phyloP scores from a whole-genome alignment of 2,329 filamentous ascomycete species.

The Drechslerella dactyloides region DNA sequence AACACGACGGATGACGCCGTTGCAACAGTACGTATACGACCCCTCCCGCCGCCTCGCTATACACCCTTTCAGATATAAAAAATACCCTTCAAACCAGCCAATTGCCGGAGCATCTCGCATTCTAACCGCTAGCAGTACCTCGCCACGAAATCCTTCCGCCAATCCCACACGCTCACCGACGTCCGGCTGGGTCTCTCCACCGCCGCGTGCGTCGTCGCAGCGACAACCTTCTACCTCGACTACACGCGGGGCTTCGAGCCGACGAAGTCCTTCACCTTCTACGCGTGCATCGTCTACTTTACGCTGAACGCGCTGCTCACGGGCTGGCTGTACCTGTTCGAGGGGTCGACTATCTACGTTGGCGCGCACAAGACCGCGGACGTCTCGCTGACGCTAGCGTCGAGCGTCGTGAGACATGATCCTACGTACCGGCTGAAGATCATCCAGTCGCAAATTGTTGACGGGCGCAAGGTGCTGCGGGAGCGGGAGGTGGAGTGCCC shows the following conservation, averaged over 20 bases:
- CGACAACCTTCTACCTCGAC: conserved; percentile 86
- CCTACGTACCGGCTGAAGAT: conserved; percentile 80
- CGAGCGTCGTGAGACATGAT: conserved; percentile 76
- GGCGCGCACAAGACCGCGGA: conserved; percentile 69
- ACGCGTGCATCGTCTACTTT: conserved; percentile 80
- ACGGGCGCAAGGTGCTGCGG: conserved; percentile 56
- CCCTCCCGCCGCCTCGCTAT: too few species aligned
- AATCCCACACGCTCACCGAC: conserved; percentile 80
- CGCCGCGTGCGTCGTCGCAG: conserved; percentile 77
- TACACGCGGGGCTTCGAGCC: conserved; percentile 83
- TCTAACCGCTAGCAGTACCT: conserved; percentile 72
- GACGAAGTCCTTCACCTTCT: conserved; percentile 80
- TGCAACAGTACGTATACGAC: conserved; percentile 60
- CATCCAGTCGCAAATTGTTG: conserved; percentile 60
- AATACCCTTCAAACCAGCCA: too few species aligned
- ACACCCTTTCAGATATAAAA: too few species aligned
- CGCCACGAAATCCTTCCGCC: conserved; percentile 81
- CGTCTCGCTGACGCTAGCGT: conserved; percentile 73
- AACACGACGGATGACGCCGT: conserved; percentile 96
- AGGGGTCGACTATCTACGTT: conserved; percentile 81
- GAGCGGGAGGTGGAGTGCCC: conserved; percentile 66
- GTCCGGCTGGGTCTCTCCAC: conserved; percentile 85
- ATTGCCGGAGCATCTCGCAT: neutral
- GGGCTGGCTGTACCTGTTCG: conserved; percentile 82
- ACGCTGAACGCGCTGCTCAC: conserved; percentile 78